Conservation (phyloP, 2,329 filamentous ascomycete species). For the Tolypocladium ophioglossoides region DNA sequence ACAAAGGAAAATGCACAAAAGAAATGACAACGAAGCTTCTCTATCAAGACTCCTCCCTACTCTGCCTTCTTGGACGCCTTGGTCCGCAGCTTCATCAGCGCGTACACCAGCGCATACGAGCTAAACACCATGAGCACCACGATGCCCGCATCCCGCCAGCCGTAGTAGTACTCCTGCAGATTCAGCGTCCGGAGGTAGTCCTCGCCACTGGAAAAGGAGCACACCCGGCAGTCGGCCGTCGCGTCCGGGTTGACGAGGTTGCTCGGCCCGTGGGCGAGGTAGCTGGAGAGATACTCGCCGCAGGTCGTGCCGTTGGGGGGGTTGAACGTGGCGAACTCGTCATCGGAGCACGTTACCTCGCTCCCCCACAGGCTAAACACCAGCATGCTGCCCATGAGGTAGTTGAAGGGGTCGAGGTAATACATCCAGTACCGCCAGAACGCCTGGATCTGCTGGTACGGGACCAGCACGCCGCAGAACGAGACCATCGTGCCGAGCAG, state of each 20-base stretch:
- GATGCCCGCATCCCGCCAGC: constrained; percentile 56
- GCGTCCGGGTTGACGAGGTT: constrained; percentile 52
- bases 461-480: constrained; percentile 68
- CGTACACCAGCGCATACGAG: too few relatives aligned
- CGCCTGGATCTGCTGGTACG: constrained; percentile 46
- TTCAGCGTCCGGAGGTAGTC: constrained; percentile 53
- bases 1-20: too few relatives aligned
- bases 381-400: constrained; percentile 46
- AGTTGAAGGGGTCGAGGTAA: constrained; percentile 51
- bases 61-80: too few relatives aligned
- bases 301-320: constrained; percentile 44
- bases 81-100: too few relatives aligned
- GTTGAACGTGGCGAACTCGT: constrained; percentile 41
- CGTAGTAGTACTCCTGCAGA: constrained; percentile 48
- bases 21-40: too few relatives aligned
- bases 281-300: constrained; percentile 42
- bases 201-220: constrained; percentile 44
- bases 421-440: constrained; percentile 64
- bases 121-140: too few relatives aligned
- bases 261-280: constrained; percentile 30
- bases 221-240: constrained; percentile 45
- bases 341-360: constrained; percentile 32
- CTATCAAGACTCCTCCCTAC: too few relatives aligned
- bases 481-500: constrained; percentile 48
- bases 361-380: constrained; percentile 38